Base-by-base conservation (phyloP, 192 early-diverging fungal genomes). In the Coemansia javaensis region DNA sequence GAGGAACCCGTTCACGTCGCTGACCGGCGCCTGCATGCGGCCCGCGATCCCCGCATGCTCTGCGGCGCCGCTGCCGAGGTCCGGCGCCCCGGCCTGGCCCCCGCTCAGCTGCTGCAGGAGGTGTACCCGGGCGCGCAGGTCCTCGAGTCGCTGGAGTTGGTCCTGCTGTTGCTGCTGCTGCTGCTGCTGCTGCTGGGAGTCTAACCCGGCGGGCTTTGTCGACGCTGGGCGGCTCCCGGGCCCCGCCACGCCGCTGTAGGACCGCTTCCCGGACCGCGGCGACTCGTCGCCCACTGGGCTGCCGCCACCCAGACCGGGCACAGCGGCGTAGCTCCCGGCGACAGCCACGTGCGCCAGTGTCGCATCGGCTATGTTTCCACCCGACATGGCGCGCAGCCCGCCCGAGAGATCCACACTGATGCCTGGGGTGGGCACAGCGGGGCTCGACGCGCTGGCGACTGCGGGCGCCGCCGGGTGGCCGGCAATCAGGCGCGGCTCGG, bases 101-200 rank as follows among this genome's bases (percentile, higher is more conserved):
- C 16, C 18, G 43, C 65, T 68, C 13, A 75, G 60, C 28, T 75
- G 71, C 44, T 75, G 64, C 14, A 75, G 31, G 5, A 75, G 36
- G 2, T 51, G 32, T 12, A 75, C 71, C 8, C 71, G 64, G 0
- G 59, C 60, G 1, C 65, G 59, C 20, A 75, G 37, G 13, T 75
- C 71, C 10, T 75, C 65, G 15, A 75, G 55, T 1, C 65, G 55
- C 49, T 75, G 71, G 10, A 75, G 44, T 25, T 68, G 53, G 15
- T 67, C 52, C 6, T 63, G 32, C 31, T 63, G 64, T 27, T 75
- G 54, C 31, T 68, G 53, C 18, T 67, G 48, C 6, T 63, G 32
- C 31, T 68, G 53, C 18, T 67, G 48, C 6, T 63, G 32, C 31
- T 63, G 64, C 32, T 75, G 54, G 0, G 55, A 32, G 4, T 44